Evolutionary conservation across 2,329 filamentous ascomycete genomes (phyloP), one percentile per base, ranked within the genome.

Genomic region (Amesomyces nigricolor): DNA sequence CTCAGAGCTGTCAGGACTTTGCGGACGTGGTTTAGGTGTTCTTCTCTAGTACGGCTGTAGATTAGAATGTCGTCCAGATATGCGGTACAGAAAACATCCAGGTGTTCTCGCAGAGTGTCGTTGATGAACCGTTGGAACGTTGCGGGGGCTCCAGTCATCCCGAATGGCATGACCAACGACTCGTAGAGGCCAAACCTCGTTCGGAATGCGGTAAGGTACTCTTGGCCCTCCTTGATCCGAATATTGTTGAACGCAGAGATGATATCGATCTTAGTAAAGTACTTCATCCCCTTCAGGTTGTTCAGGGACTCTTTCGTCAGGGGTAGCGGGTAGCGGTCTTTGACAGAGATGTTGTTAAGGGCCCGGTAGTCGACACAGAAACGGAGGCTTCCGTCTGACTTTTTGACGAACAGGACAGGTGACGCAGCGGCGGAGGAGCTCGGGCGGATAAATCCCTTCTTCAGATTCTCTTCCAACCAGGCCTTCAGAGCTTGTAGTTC

Each of bases 191-290:
- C 54, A 50, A 62, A 69, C 26, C 50, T 35, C 5, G 32, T 67
- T n/a, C 54, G 43, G 57, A 71, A 71, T 5, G 53, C 59, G 4
- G 53, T 71, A 47, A 69, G 70, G 58, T 56, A 70, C 60, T 70
- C 47, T 17, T 71, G 47, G 14, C 38, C 45, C 16, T 53, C 26
- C 4, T 29, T 30, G 16, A 43, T 43, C 3, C 38, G 29, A 14
- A 53, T 48, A 0, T 37, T 22, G 17, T 53, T 10, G 9, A 47
- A 53, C 1, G 44, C 51, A 2, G 43, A 22, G 10, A 32, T 40
- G 1, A 53, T 35, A 26, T 53, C 43, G 3, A 54, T 29, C 39
- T 54, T 54, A 4, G 29, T 47, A 10, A 49, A 49, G n/a, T 13
- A 47, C 22, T 47, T 40, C 2, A 37, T 35, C 16, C 42, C 42